Evolutionary conservation across 139 green algal genomes (phyloP).

Genomic region (Tetraselmis striata): DNA sequence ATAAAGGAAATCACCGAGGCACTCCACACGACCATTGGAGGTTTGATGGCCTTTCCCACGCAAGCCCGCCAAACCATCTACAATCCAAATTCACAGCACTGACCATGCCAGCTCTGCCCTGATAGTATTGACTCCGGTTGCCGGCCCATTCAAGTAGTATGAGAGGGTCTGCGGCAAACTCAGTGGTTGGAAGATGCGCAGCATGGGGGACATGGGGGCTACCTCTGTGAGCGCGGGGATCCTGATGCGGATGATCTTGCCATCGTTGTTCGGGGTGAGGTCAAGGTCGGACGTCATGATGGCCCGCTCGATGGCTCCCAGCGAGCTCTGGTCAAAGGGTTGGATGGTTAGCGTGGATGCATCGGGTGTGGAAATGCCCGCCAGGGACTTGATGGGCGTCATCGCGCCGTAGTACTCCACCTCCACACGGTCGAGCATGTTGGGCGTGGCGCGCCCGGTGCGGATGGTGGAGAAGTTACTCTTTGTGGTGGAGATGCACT

Average conservation of each 20-base stretch:
- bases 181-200: too few species aligned
- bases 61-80: neutral
- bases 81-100: neutral
- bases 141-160: too few species aligned
- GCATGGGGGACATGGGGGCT: neutral
- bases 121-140: too few species aligned
- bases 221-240: slow-evolving; percentile 86
- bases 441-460: slow-evolving; percentile 81
- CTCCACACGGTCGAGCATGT: slow-evolving; percentile 85
- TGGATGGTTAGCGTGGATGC: slow-evolving; percentile 71
- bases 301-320: slow-evolving; percentile 39
- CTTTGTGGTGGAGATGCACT: slow-evolving; percentile 50
- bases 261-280: slow-evolving; percentile 92
- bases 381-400: slow-evolving; percentile 81
- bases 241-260: slow-evolving; percentile 82
- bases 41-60: too few species aligned
- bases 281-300: slow-evolving; percentile 76
- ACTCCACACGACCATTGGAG: too few species aligned
- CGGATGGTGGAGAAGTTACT: slow-evolving; percentile 81
- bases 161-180: too few species aligned
- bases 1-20: too few species aligned
- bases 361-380: slow-evolving; percentile 77
- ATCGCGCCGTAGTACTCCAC: slow-evolving; percentile 87
- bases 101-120: neutral
- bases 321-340: slow-evolving; percentile 79